Percentiles rank a stretch among this genome's conserved stretches.
Conservation (phyloP, 768 basidiomycete genomes). For the Russula vinacea region DNA sequence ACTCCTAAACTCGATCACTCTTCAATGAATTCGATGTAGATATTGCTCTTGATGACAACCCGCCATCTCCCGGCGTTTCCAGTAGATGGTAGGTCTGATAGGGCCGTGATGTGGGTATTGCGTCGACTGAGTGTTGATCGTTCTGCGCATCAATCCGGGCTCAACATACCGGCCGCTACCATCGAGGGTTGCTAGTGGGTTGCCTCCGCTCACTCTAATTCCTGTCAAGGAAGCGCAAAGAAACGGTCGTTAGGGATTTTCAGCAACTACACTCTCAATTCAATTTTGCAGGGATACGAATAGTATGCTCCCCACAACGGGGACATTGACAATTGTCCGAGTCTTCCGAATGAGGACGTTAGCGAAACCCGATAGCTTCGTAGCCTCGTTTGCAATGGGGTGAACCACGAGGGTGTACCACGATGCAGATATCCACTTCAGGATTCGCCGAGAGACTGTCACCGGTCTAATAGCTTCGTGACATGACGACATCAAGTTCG, state of each 20-base stretch:
- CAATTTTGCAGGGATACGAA: not conserved
- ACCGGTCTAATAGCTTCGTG: no score
- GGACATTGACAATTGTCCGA: not conserved
- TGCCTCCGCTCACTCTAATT: not conserved
- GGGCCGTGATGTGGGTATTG: not conserved
- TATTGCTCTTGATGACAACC: not conserved
- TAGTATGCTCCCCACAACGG: not conserved
- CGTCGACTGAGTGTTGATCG: not conserved
- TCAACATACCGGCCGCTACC: not conserved
- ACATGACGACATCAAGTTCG: not conserved
- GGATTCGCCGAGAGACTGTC: no score
- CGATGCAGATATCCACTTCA: no score
- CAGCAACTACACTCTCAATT: not conserved
- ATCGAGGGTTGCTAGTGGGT: not conserved
- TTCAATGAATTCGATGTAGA: not conserved
- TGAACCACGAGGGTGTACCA: no score
- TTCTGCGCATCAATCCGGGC: not conserved
- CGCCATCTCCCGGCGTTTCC: not conserved
- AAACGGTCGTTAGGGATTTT: not conserved
- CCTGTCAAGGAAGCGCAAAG: not conserved
- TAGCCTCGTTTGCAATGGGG: no score
- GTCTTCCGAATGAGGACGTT: not conserved
- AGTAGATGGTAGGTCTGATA: no score
- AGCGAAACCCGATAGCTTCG: no score
- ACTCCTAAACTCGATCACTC: not conserved